Conservation (phyloP, 1,284 basidiomycete species). For the Trichosporon ovoides region DNA sequence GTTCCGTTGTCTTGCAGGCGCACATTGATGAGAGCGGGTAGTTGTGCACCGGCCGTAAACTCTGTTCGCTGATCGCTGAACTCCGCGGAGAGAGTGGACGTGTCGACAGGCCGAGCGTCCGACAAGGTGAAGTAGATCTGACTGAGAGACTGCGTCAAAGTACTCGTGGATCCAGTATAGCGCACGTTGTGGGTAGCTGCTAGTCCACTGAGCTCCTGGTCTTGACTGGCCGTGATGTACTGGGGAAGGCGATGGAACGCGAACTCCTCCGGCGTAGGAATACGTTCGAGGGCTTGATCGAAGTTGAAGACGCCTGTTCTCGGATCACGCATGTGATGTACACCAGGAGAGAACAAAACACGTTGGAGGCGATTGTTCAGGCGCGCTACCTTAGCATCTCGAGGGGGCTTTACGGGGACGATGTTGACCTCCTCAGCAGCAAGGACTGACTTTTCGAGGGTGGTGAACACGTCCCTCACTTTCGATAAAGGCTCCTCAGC, state of each 20-base stretch:
- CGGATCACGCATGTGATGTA: slow-evolving; percentile 84
- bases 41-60: slow-evolving; percentile 75
- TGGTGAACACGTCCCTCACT: neutral
- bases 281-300: slow-evolving; percentile 59
- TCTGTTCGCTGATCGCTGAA: slow-evolving; percentile 58
- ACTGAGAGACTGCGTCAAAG: slow-evolving; percentile 71
- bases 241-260: slow-evolving; percentile 72
- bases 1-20: slow-evolving; percentile 54
- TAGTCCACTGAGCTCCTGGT: slow-evolving; percentile 67
- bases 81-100: slow-evolving; percentile 55
- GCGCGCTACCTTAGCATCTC: slow-evolving; percentile 55
- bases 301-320: slow-evolving; percentile 85
- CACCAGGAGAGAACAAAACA: slow-evolving; percentile 84
- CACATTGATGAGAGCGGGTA: slow-evolving; percentile 69
- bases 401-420: slow-evolving; percentile 47
- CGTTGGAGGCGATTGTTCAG: slow-evolving; percentile 74
- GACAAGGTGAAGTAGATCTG: slow-evolving; percentile 81
- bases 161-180: slow-evolving; percentile 90
- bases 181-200: slow-evolving; percentile 54
- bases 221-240: slow-evolving; percentile 74
- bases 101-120: slow-evolving; percentile 59
- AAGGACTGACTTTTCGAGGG: neutral
- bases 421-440: slow-evolving; percentile 7
- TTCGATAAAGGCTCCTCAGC: neutral
- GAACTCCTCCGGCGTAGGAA: slow-evolving; percentile 80